Evolutionary conservation across 306 rosid species (phyloP).

Genomic region (Castanea sativa): DNA sequence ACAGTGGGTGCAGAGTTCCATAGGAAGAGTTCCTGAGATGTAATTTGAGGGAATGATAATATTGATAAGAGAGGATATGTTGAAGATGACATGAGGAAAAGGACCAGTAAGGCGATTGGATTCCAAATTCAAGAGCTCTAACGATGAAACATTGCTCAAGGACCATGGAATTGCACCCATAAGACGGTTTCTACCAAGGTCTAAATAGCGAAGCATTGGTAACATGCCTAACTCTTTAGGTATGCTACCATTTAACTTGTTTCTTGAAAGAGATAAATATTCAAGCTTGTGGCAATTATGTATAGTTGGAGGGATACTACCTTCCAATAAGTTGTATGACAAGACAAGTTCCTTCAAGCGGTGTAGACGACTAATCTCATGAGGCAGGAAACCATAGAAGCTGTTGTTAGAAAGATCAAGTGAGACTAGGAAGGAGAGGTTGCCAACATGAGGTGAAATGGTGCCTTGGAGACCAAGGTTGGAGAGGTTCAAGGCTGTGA

Average conservation of each 20-base stretch:
- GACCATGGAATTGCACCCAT: too few relatives aligned
- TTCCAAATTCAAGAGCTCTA: neutral
- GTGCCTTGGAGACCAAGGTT: neutral
- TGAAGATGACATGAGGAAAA: neutral
- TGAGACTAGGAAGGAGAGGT: neutral
- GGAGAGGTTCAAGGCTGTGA: neutral
- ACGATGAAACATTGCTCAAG: too few relatives aligned
- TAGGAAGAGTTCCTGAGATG: too few relatives aligned
- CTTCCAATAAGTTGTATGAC: neutral
- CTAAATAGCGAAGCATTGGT: neutral
- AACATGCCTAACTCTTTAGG: neutral
- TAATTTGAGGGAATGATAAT: too few relatives aligned
- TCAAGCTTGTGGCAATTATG: neutral
- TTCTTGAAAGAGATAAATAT: neutral
- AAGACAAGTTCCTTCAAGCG: neutral
- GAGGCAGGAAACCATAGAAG: neutral
- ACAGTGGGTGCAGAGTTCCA: too few relatives aligned
- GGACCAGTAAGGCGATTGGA: too few relatives aligned
- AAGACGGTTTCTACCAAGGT: too few relatives aligned
- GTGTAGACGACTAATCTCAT: neutral
- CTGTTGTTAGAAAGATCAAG: neutral
- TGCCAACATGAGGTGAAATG: neutral
- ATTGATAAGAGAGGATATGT: too few relatives aligned
- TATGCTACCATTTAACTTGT: neutral
- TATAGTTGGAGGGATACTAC: neutral